Conservation (phyloP, 2,329 filamentous ascomycete genomes). For the Fusarium scirpi region DNA sequence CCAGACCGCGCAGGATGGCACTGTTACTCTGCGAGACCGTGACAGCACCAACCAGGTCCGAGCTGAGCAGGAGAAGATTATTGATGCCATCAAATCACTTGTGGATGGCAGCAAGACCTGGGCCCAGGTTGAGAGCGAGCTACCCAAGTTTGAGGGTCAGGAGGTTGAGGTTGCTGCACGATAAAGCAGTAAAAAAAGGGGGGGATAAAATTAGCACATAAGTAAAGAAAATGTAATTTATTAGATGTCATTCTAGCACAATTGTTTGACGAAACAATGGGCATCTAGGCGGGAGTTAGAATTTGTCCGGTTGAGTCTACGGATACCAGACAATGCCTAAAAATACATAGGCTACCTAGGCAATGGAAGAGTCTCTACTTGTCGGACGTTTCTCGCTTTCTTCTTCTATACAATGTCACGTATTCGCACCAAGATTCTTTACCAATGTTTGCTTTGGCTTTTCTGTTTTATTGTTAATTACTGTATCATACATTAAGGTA, state of each 20-base stretch:
- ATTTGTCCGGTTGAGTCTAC: constrained; percentile 28
- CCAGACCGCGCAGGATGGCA: constrained; percentile 89
- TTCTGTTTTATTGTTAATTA: constrained; percentile 1
- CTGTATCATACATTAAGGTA: neutral
- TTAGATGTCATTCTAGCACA: constrained; percentile 30
- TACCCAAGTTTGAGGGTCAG: constrained; percentile 88
- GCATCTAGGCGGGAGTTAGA: constrained; percentile 22
- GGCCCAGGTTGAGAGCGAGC: constrained; percentile 77
- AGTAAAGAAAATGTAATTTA: constrained; percentile 38
- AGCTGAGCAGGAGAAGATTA: constrained; percentile 81
- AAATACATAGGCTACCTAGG: constrained; percentile 5
- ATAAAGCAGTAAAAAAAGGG: constrained; percentile 40
- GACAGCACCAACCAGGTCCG: constrained; percentile 93
- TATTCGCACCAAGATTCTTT: neutral
- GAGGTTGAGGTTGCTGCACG: constrained; percentile 62
- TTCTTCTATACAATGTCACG: neutral
- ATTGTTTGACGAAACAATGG: constrained; percentile 1
- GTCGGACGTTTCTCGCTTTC: neutral
- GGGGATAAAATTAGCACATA: constrained; percentile 13
- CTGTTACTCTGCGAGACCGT: constrained; percentile 88
- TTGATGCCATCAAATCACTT: constrained; percentile 75
- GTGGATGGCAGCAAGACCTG: constrained; percentile 65
- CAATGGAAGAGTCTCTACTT: constrained; percentile 17
- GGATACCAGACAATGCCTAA: constrained; percentile 21
- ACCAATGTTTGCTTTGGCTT: neutral